phyloP scores from a whole-genome alignment of 2,329 filamentous ascomycete species.

The Microcyclospora pomicola region DNA sequence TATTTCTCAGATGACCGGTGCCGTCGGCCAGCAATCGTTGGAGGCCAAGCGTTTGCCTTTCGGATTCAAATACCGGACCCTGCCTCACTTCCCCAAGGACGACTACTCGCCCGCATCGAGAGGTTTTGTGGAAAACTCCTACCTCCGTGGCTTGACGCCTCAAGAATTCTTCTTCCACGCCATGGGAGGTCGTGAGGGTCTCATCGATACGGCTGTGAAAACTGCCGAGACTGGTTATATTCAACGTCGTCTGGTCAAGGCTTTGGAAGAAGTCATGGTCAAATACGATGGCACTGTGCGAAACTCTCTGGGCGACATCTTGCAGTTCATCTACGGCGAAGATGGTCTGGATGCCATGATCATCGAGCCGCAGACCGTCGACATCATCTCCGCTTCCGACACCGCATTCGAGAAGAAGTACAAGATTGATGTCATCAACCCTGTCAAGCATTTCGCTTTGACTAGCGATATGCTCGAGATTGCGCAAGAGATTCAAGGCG shows the following conservation, averaged over 20 bases:
- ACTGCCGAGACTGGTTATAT: slow-evolving; percentile 99
- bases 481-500: slow-evolving; percentile 71
- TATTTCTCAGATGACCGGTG: slow-evolving; percentile 97
- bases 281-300: slow-evolving; percentile 96
- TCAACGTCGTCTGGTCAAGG: slow-evolving; percentile 94
- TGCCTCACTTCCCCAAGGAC: slow-evolving; percentile 98
- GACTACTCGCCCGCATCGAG: slow-evolving; percentile 95
- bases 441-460: slow-evolving; percentile 38
- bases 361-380: slow-evolving; percentile 86
- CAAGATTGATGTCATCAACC: slow-evolving; percentile 74
- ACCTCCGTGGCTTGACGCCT: slow-evolving; percentile 86
- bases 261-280: slow-evolving; percentile 91
- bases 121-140: slow-evolving; percentile 98
- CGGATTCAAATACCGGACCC: slow-evolving; percentile 93
- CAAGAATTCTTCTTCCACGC: slow-evolving; percentile 99
- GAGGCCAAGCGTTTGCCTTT: slow-evolving; percentile 98
- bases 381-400: slow-evolving; percentile 70
- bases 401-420: slow-evolving; percentile 67
- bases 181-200: slow-evolving; percentile 99
- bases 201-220: slow-evolving; percentile 98
- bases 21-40: slow-evolving; percentile 95
- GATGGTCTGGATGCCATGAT: slow-evolving; percentile 86
- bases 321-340: slow-evolving; percentile 96
- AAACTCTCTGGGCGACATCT: slow-evolving; percentile 89
- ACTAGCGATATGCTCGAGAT: slow-evolving; percentile 65